Base-by-base conservation (phyloP, 1,139 yeast genomes). In the Blastobotrys buckinghamii region DNA sequence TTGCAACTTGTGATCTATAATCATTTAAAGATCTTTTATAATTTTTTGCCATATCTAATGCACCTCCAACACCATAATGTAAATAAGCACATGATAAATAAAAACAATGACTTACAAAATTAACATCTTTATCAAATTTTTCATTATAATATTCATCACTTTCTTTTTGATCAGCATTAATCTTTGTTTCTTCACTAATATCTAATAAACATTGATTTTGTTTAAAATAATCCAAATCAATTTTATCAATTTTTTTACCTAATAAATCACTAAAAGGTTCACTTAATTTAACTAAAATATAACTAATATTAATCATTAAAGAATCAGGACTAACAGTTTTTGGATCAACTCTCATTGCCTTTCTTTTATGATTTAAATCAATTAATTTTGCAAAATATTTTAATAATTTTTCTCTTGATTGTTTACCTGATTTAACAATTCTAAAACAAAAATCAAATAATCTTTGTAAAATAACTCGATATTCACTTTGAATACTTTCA, bases 11-110 rank as follows among this genome's bases (percentile, higher is more conserved):
- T 53, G 73, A 75, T 44, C 75, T 73, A 33, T 76, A 55, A 53
- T 79, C 82, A 47, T 79, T 77, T 36, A 80, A 69, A 49, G 73
- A 72, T 38, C 73, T 72, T 51, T 77, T 74, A 37, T 81, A 62
- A 50, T 82, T 76, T 47, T 79, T 80, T 55, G 78, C 79, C 43
- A 76, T 76, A 42, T 81, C 73, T 47, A 75, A 69, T 0, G 85
- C 69, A 44, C 97, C 97, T 32, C 95, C 95, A 39, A 88, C 70
- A 41, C 97, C 99, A 66, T 85, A 94, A 57, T 92, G 90, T 49
- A 88, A 69, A 63, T 84, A 89, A 0, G 95, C 81, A 45, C 84
- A 71, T 9, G 94, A 80, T 51, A 92, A 67, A 62, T 76, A 92
- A 66, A 89, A 94, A 59, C 95, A 84, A 58, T 90, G 92, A 5